Evolutionary conservation across 352 stramenopile genomes (phyloP).

Genomic region (Phytophthora ohioensis): DNA sequence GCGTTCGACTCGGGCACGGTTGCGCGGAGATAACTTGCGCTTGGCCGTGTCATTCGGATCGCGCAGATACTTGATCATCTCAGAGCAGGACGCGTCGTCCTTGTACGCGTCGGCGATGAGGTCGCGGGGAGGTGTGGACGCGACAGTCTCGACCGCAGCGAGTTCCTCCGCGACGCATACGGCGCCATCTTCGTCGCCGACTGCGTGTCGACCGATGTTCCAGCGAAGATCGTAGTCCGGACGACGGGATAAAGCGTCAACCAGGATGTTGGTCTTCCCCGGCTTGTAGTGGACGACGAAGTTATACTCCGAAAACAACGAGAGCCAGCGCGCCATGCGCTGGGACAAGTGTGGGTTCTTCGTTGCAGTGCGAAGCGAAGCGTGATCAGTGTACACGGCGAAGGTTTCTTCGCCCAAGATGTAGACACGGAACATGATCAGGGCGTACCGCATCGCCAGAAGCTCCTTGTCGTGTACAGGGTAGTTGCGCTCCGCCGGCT

Average conservation of each 20-base stretch:
- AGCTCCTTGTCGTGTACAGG: not conserved
- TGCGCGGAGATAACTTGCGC: too few species aligned
- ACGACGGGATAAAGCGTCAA: not conserved
- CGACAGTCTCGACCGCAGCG: not conserved
- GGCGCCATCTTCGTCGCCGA: constrained; percentile 1
- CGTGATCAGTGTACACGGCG: not conserved
- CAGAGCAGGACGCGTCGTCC: too few species aligned
- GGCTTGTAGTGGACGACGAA: too few species aligned
- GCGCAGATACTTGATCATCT: too few species aligned
- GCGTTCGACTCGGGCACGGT: too few species aligned
- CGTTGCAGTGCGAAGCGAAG: not conserved
- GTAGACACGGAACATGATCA: too few species aligned
- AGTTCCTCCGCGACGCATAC: not conserved
- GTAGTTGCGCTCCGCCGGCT: too few species aligned
- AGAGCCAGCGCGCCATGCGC: constrained; percentile 33
- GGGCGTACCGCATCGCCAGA: not conserved
- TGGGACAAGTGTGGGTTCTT: constrained; percentile 20
- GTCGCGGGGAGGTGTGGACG: too few species aligned
- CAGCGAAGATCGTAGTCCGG: not conserved
- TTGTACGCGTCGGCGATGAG: too few species aligned
- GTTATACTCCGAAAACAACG: constrained; percentile 21
- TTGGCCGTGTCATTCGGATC: too few species aligned
- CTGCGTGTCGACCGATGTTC: too few species aligned
- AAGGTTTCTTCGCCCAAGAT: not conserved
- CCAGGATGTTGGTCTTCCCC: constrained; percentile 26